Evolutionary conservation across 495 filamentous ascomycete genomes (phyloP), one percentile per base, ranked within the genome.

Genomic region (Daldinia bambusicola): DNA sequence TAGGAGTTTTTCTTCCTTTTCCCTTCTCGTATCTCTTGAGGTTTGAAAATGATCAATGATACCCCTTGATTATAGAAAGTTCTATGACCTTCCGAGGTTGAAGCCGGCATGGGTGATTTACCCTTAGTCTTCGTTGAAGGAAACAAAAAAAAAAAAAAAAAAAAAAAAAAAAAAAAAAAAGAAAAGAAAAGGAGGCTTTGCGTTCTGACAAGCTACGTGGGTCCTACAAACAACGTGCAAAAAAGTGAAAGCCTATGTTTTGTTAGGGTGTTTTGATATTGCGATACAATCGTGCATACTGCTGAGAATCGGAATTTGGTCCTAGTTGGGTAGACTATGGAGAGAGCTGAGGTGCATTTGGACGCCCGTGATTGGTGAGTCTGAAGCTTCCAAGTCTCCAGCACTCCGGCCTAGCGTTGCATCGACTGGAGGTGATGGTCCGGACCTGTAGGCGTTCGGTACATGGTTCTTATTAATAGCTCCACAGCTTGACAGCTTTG

Each of bases 341-440:
- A 16, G 59, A 63, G 12, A 40, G 4, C 40, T 48, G 63, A 18
- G 41, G 57, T 55, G 1, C 20, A 32, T 51, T 38, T 26, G 18
- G 34, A 40, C 14, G 31, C 6, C 16, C 22, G 36, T 51, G 22
- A 69, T 72, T 72, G 61, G 61, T 30, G 31, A 45, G 14, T 8
- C 1, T 61, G 20, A 18, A 55, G 67, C 40, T 22, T 52, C 55
- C 62, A 30, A 37, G 16, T 4, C 18, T 32, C 13, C 48, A 64
- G 31, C 38, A 58, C 50, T 68, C 50, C 31, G 48, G 70, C n/a
- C 14, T 72, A 72, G 61, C 55, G 70, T 72, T 62, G 40, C 61
- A 72, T 72, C 26, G 41, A 32, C 64, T 72, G 70, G 70, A 72
- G 70, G 34, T 66, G 41, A 64, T 72, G 70, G 70, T 72, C 70